phyloP scores from a whole-genome alignment of 768 basidiomycete genomes.

The Termitomyces sp. region DNA sequence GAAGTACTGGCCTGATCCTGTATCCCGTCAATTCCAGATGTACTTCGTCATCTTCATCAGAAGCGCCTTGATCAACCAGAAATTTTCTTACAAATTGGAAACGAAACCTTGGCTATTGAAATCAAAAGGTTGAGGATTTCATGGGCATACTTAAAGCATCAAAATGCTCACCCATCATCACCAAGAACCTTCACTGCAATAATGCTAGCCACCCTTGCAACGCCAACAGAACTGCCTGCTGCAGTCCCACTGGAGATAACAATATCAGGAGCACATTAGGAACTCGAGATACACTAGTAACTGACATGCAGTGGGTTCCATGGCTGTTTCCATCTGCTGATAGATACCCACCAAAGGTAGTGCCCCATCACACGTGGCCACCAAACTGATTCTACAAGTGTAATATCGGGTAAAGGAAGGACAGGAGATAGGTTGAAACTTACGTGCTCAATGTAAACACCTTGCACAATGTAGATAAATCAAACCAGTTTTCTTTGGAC shows the following conservation, averaged over 20 bases:
- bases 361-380: conserved; percentile 41
- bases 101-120: neutral
- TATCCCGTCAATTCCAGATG: no score
- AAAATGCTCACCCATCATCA: neutral
- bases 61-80: no score
- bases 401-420: neutral
- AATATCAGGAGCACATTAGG: conserved; percentile 18
- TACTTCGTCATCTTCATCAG: no score
- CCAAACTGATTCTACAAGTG: conserved; percentile 32
- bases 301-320: conserved; percentile 16
- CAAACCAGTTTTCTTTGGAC: neutral
- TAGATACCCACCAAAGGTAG: conserved; percentile 30
- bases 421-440: neutral
- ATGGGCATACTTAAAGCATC: no score
- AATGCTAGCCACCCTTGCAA: conserved; percentile 27
- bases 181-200: conserved; percentile 14
- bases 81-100: neutral
- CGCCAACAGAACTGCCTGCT: conserved; percentile 23
- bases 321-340: conserved; percentile 38
- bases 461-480: neutral
- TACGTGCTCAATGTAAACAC: conserved; percentile 9
- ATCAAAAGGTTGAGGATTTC: neutral
- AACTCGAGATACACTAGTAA: neutral
- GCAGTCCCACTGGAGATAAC: no score
- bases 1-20: no score